Percentiles rank a stretch among this genome's conserved stretches.
Conservation (phyloP, 805 yeast species). For the Myxozyma neotropica region DNA sequence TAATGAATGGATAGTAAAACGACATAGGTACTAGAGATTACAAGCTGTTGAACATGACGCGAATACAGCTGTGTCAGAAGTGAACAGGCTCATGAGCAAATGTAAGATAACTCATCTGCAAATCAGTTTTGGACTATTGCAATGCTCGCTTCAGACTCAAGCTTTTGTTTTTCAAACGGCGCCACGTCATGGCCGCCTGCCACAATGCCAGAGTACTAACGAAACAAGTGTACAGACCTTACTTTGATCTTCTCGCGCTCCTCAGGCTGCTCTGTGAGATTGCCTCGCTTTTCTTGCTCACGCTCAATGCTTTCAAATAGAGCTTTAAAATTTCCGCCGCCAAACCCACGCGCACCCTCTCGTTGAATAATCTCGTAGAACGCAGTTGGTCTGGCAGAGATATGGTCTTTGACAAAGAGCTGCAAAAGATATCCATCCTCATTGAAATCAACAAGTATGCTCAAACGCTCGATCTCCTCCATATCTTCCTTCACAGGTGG, state of each 20-base stretch:
- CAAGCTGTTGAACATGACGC: no score
- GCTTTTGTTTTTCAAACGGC: no score
- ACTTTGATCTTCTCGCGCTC: neutral
- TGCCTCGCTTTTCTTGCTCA: constrained; percentile 75
- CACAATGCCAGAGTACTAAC: no score
- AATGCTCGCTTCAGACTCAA: no score
- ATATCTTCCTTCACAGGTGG: constrained; percentile 57
- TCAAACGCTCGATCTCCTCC: constrained; percentile 50
- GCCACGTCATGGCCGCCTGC: no score
- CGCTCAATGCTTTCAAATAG: constrained; percentile 76
- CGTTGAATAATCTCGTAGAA: constrained; percentile 83
- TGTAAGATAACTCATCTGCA: no score
- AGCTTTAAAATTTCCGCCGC: constrained; percentile 85
- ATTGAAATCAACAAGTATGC: constrained; percentile 74
- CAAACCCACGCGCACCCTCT: constrained; percentile 79
- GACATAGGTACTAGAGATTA: no score
- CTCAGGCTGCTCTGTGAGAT: constrained; percentile 38
- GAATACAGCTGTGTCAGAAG: no score
- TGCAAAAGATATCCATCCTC: constrained; percentile 66
- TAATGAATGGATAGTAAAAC: no score
- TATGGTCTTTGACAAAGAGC: constrained; percentile 60
- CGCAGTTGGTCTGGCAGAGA: constrained; percentile 66
- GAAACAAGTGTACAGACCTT: no score
- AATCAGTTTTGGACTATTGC: no score
- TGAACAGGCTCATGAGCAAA: no score